Evolutionary conservation across 441 rosid genomes (phyloP), one percentile per base, ranked within the genome.

Genomic region (Mallotus japonicus): DNA sequence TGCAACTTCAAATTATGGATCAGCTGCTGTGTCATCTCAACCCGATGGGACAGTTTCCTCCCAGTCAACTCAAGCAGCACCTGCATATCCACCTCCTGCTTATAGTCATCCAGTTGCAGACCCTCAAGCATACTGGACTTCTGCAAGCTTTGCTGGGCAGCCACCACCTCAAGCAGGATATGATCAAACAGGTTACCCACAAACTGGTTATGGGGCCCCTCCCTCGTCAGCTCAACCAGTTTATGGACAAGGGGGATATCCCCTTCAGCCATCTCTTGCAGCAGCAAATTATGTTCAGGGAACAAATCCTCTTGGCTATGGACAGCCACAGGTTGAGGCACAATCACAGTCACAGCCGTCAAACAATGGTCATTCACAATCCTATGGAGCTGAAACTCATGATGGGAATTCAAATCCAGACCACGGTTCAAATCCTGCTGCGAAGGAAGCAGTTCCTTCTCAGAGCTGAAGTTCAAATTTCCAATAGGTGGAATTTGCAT

Each of bases 221-320:
- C 53, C 13, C 20, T 20, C 71, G 50, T 34, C 79, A 34, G 47
- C 66, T 55, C 67, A 64, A 53, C 65, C 70, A 19, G 13, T 20
- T 44, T 76, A 76, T 70, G 79, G 79, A 71, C 75, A 65, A 65
- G 62, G 62, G 49, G 79, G 71, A n/a, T 76, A 76, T 71, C 62
- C 79, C 56, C 70, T 49, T 63, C 71, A 63, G 60, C 65, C 66
- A 74, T 19, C 76, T 37, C 12, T 59, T 68, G 62, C 68, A 12
- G 7, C 74, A 28, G 71, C 50, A 32, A 63, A 53, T 32, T 77
- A 67, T 32, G 64, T 19, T 42, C 80, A 77, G 63, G 76, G 47
- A 15, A 28, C 72, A 37, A 19, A 71, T 60, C 56, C 72, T 51
- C 9, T 13, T 49, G 22, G 49, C 46, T 67, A 72, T 61, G 79